Base-by-base conservation (phyloP, 768 basidiomycete species). In the Lactarius psammicola region DNA sequence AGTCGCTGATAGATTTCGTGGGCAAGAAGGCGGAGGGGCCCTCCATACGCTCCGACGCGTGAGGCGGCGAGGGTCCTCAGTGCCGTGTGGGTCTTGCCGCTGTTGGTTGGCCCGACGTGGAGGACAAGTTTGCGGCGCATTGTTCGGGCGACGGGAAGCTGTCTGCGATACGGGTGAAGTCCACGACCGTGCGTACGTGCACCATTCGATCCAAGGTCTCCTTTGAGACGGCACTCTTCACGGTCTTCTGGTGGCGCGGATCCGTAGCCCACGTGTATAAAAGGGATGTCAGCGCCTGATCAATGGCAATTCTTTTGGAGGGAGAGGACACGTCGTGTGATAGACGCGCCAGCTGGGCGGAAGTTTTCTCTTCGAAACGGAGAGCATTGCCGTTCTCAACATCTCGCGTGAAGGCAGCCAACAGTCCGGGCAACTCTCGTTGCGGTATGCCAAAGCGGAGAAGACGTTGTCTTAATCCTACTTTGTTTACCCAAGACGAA, bases 21-120 rank as follows among this genome's bases (percentile, higher is more conserved):
- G 0, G 97, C 97, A 55, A 99, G 87, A 44, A 99, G 82, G 23
- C 96, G 85, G 6, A 98, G 80, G 0, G 96, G 97, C 0, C 95
- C 95, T 0, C 93, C 94, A 71, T 98, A 98, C 3, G 90, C 81
- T 6, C 95, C 97, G 0, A 79, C 77, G 1, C 74, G 71, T 0
- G 95, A 86, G 4, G 86, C 85, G 0, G 94, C 91, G 2, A 99
- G 83, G 0, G 95, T 93, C 53, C 92, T 87, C 10, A 99, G 79
- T 0, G 96, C 97, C 72, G 90, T 87, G 73, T 98, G 88, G 0
- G 96, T 99, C 79, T 99, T 99, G 34, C 96, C 97, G 68, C 92
- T 93, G 76, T 98, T 99, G 28, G 97, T 98, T 0, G 97, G 97
- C 0, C 96, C 97, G 46, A 99, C 94, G 71, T 99, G 96, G 81